Base-by-base conservation (phyloP, 2,329 filamentous ascomycete genomes). In the Tolypocladium endophyticum region DNA sequence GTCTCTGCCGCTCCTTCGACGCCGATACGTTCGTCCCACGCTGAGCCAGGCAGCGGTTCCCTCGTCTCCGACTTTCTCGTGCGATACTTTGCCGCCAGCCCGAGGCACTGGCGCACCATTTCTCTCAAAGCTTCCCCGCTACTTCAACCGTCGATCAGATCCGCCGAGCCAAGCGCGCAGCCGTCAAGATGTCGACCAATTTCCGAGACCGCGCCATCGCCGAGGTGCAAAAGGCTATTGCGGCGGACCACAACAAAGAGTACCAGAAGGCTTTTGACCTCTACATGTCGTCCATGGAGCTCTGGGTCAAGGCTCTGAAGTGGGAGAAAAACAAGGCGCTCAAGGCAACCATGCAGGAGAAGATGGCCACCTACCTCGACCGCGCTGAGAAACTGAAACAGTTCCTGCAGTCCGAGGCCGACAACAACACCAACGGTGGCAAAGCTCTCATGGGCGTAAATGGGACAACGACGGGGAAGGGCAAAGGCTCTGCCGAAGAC, bases 291-390 rank as follows among this genome's bases (percentile, higher is more conserved):
- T 88, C 93, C 57, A 89, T 99, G 67, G 93, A 99, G 77, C 86
- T 97, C 61, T 99, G 97, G 81, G 96, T 99, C 89, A 89, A 97
- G 62, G 94, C 94, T 39, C 83, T 99, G 62, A 99, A 99, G 81
- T 99, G 93, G 93, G 94, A 99, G 79, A 99, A 97, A 84, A 97
- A 97, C 78, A 87, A 89, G 64, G 93, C 92, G 68, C 92, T 91
- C 64, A 97, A 97, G 80, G 92, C 95, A 72, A 96, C 96, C 84
- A 97, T 99, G 74, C 88, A 94, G 67, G 86, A 89, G 68, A 97
- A 97, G 80, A 92, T 92, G 25, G 89, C 82, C 68, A 93, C 97
- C 73, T 99, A 99, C 81, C 96, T 99, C 88, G 93, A 97, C 76
- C 90, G 94, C 63, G 94, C 94, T 64, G 94, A 99, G 80, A 97